Evolutionary conservation across 2,329 filamentous ascomycete genomes (phyloP).

Genomic region (Blumeria graminis): DNA sequence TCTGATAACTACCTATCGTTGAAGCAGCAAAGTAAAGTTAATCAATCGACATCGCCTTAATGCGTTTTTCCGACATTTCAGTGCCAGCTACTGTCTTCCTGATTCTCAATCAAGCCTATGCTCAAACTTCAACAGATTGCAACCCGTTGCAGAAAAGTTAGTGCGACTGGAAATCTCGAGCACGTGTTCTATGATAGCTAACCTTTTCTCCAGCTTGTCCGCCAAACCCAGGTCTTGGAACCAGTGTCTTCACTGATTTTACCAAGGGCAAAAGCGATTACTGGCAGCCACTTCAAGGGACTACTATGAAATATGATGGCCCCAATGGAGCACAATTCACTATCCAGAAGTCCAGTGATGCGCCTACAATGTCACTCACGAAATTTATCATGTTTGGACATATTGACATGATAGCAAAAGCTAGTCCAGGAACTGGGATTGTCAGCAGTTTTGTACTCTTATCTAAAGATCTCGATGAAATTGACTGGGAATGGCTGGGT

Average conservation of each 20-base stretch:
- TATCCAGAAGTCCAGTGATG: conserved; percentile 22
- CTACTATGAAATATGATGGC: conserved; percentile 17
- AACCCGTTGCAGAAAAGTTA: conserved; percentile 19
- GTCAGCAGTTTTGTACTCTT: conserved; percentile 25
- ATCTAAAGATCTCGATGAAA: conserved; percentile 27
- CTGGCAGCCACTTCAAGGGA: conserved; percentile 30
- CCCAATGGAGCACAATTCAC: conserved; percentile 24
- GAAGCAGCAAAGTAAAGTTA: too few species aligned
- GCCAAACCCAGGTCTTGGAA: conserved; percentile 20
- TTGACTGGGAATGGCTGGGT: conserved; percentile 24
- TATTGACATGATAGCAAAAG: conserved; percentile 22
- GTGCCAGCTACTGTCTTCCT: conserved; percentile 7
- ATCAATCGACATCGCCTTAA: background rate
- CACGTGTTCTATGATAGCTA: conserved; percentile 3
- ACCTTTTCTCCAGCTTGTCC: conserved; percentile 16
- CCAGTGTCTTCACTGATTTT: conserved; percentile 20
- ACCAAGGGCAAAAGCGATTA: conserved; percentile 20
- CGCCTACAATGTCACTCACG: conserved; percentile 21
- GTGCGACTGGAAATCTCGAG: conserved; percentile 2
- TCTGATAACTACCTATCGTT: too few species aligned
- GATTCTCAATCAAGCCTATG: conserved; percentile 11
- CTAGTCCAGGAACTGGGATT: conserved; percentile 24
- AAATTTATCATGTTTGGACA: conserved; percentile 30
- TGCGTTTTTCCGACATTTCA: conserved; percentile 8
- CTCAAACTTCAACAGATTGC: conserved; percentile 22